Evolutionary conservation across 345 rosid species (phyloP), one percentile per base, ranked within the genome.

Genomic region (Salix brachista): DNA sequence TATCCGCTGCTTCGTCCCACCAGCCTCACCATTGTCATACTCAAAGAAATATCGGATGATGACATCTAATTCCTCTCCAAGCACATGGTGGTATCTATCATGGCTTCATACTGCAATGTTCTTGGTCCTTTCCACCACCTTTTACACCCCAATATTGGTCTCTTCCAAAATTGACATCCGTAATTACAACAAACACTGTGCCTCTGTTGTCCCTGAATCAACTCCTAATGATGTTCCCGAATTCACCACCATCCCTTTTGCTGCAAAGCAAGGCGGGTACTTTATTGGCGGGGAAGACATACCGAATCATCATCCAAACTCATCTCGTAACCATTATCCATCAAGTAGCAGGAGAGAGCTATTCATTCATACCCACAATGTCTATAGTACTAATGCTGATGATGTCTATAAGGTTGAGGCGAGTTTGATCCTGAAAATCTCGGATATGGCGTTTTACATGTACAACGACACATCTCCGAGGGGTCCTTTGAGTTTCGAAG

Each of bases 121-220:
- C 67, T 42, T 68, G 28, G 19, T 56, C 46, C 26, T 78, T n/a
- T 28, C 25, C 14, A 8, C 73, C 48, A 25, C 34, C 18, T 39
- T 67, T 25, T 58, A 37, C 36, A 5, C 42, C n/a, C 58, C 28
- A 39, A 17, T 10, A 32, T 32, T 32, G 4, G 70, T 74, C 5
- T 67, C 64, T n/a, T 67, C 70, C 58, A 39, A 78, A 21, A 36
- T 64, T 39, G 39, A 72, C 56, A 13, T 50, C 32, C 69, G 76
- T 39, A 39, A 39, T 39, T 84, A 84, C 69, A 36, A 75, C 44
- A 77, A 83, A 18, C 70, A 81, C 67, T 89, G 90, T 54, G 72
- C 65, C 72, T 74, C 69, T 1, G 0, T 77, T 6, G 71, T 89
- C 66, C 83, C 81, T 8, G 85, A 69, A 70, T 75, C 82, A 18